Conservation (phyloP, 2,329 filamentous ascomycete genomes). For the Fusarium cyanostomum region DNA sequence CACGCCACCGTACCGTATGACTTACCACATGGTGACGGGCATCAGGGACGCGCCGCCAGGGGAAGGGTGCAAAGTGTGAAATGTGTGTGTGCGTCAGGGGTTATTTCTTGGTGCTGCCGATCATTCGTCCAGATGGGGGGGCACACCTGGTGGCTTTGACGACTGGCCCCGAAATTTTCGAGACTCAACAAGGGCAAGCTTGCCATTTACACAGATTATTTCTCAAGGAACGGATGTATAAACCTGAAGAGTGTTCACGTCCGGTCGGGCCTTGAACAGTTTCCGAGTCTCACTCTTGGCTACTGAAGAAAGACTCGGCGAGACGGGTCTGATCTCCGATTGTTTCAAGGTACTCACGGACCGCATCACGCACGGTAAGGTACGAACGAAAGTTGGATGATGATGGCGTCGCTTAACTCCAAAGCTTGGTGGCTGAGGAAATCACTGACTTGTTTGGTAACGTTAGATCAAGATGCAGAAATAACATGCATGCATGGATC, state of each 20-base stretch:
- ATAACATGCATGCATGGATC: neutral
- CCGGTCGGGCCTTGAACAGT: neutral
- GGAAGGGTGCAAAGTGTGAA: too few relatives aligned
- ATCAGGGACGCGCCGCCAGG: constrained; percentile 1
- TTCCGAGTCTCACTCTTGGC: neutral
- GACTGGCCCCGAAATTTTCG: neutral
- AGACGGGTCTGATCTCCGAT: constrained; percentile 2
- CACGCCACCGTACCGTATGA: constrained; percentile 26
- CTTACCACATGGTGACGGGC: neutral
- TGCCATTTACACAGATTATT: neutral
- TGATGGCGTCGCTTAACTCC: neutral
- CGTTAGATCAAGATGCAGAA: neutral
- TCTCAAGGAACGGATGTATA: neutral
- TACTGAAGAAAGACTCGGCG: neutral
- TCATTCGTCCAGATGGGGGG: constrained; percentile 14
- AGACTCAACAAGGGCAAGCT: neutral
- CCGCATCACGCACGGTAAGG: neutral
- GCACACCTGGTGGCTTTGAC: constrained; percentile 5
- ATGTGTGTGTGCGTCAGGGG: too few relatives aligned
- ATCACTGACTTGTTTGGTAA: too few relatives aligned
- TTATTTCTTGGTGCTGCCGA: neutral
- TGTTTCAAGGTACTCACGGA: neutral
- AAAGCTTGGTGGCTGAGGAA: neutral
- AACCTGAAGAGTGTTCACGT: neutral
- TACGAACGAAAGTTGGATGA: neutral